Base-by-base conservation (phyloP, 441 rosid species). In the Corymbia calophylla region DNA sequence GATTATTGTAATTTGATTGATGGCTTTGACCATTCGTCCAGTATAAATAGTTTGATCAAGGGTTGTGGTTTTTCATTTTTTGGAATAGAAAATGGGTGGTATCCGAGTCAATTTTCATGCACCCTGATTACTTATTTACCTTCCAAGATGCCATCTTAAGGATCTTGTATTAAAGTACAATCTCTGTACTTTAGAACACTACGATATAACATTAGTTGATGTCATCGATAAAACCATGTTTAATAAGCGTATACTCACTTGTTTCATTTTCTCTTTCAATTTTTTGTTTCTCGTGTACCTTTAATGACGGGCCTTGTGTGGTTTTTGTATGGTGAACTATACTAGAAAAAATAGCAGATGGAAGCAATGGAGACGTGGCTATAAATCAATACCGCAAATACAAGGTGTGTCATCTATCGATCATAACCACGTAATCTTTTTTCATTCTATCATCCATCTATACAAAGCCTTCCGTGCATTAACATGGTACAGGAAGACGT, bases 371-470 rank as follows among this genome's bases (percentile, higher is more conserved):
- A 73, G 82, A 73, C 13, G 8, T 73, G 82, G 82, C 82, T 2
- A 39, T 73, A 9, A 48, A 73, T 39, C 82, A 73, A 2, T 73
- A 35, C 49, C 82, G 39, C 49, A 73, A 73, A 39, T 73, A 70
- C 81, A 70, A 70, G 81, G 82, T 32, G 32, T 68, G 80, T 5
- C 39, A 31, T 66, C 31, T 21, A 64, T 64, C 10, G 10, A 9
- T 64, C 12, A 66, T 3, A 0, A 31, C 12, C 6, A 0, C 11
- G 0, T 70, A 35, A 35, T 12, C 23, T 23, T 39, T 32, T 23
- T 19, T 70, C 29, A 70, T 70, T 35, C 49, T 7, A 0, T 35
- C 27, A 27, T 73, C 82, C 48, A 73, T 73, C 9, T 39, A 73
- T 23, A 39, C 16, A 39, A 73, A 73, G 39, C 82, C 27, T 60